Evolutionary conservation across 2,329 filamentous ascomycete species (phyloP).

Genomic region (Ascocoryne sarcoides): DNA sequence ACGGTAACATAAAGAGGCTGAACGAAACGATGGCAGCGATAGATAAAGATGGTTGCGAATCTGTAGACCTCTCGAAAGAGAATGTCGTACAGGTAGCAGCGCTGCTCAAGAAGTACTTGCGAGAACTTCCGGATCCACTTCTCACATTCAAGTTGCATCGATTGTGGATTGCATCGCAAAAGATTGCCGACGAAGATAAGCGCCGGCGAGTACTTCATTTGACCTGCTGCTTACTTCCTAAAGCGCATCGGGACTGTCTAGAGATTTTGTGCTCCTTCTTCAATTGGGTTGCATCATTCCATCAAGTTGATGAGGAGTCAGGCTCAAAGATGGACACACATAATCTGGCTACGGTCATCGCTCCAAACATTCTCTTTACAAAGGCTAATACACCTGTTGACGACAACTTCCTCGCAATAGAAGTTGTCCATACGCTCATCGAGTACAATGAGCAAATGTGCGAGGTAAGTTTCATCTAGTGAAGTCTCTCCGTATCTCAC

Average conservation of each 20-base stretch:
- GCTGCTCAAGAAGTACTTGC: constrained; percentile 86
- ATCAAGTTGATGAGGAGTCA: constrained; percentile 91
- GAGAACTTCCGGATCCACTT: constrained; percentile 88
- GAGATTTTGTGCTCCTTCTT: constrained; percentile 94
- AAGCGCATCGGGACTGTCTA: constrained; percentile 84
- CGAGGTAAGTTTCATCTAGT: constrained; percentile 54
- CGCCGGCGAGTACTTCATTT: constrained; percentile 81
- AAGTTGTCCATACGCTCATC: constrained; percentile 85
- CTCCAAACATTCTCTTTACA: constrained; percentile 84
- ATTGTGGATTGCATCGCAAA: constrained; percentile 83
- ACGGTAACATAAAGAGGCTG: constrained; percentile 92
- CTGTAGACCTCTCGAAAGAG: constrained; percentile 78
- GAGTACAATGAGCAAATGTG: constrained; percentile 94
- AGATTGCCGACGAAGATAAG: constrained; percentile 73
- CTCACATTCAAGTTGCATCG: constrained; percentile 92
- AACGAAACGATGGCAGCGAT: constrained; percentile 80
- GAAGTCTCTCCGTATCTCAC: constrained; percentile 18
- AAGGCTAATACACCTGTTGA: constrained; percentile 60
- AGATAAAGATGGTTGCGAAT: constrained; percentile 76
- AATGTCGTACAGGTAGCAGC: constrained; percentile 91
- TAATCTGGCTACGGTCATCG: constrained; percentile 94
- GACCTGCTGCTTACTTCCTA: constrained; percentile 85
- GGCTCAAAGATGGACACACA: constrained; percentile 99
- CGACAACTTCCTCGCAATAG: constrained; percentile 88
- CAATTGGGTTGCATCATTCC: constrained; percentile 96